These are phyloP conservation scores for Bigelowiella natans DNA, from an alignment of 78 protist genomes.

Conservation along the genomic window DNA sequence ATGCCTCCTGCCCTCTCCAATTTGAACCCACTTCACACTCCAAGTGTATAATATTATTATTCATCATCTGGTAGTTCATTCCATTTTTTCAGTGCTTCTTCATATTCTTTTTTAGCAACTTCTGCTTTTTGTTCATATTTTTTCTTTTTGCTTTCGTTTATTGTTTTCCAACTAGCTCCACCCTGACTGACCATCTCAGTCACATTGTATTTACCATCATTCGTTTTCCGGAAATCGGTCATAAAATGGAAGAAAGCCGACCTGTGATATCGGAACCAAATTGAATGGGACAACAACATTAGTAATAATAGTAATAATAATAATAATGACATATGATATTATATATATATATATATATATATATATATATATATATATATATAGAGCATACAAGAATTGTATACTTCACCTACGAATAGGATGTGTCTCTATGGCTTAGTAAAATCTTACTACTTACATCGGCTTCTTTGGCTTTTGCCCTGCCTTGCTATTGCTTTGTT, in stretches of 20 bases:
- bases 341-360: not conserved
- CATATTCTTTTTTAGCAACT: not conserved
- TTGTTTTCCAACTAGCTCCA: not conserved
- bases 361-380: not conserved
- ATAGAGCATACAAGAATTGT: not conserved
- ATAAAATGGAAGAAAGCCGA: too few relatives aligned
- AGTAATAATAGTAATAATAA: too few relatives aligned
- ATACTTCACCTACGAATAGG: too few relatives aligned
- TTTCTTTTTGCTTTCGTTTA: not conserved
- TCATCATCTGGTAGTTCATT: not conserved
- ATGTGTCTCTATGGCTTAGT: not conserved
- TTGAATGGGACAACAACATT: too few relatives aligned
- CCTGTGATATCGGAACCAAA: too few relatives aligned
- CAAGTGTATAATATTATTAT: too few relatives aligned
- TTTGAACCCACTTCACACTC: too few relatives aligned
- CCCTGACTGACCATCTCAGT: not conserved
- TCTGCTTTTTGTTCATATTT: not conserved
- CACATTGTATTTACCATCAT: not conserved
- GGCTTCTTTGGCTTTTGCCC: not conserved
- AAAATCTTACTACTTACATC: not conserved
- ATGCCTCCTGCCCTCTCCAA: not conserved
- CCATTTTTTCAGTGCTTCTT: not conserved
- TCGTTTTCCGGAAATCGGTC: too few relatives aligned
- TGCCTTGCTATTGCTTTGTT: not conserved
- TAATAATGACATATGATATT: not conserved